Conservation (phyloP, 2,329 filamentous ascomycete species). For the Sporothrix luriei region DNA sequence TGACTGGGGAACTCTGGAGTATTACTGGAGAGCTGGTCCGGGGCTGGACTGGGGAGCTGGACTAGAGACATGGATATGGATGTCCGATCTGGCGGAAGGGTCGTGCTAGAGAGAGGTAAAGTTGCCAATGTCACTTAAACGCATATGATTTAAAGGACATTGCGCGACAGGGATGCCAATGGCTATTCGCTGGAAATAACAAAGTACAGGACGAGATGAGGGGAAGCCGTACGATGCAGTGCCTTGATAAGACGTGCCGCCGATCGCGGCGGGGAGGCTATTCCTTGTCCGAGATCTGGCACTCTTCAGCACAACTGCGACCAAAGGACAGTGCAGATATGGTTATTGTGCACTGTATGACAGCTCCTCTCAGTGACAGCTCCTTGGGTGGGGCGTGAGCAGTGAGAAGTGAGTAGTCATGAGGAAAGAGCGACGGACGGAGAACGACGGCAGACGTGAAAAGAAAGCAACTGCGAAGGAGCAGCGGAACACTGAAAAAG, state of each 20-base stretch:
- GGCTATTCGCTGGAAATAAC: background rate
- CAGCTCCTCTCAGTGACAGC: conserved; percentile 8
- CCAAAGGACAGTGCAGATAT: background rate
- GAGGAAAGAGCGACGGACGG: background rate
- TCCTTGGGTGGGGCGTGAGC: background rate
- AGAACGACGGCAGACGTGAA: background rate
- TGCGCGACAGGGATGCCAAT: no score
- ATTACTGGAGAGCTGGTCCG: no score
- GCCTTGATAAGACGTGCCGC: background rate
- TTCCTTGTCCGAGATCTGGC: background rate
- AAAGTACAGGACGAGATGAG: background rate
- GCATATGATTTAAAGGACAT: no score
- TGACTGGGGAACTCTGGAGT: no score
- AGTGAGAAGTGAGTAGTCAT: background rate
- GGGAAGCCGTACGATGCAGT: background rate
- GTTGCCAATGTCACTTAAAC: no score
- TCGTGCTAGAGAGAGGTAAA: no score
- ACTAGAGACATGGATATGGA: no score
- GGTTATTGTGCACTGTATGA: background rate
- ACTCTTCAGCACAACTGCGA: background rate
- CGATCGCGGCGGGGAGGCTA: conserved; percentile 17
- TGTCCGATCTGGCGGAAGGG: no score
- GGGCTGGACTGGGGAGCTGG: no score
- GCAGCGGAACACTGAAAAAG: background rate
- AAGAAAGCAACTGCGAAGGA: background rate